phyloP scores from a whole-genome alignment of 2,329 filamentous ascomycete genomes.

The Colletotrichum cuscutae region DNA sequence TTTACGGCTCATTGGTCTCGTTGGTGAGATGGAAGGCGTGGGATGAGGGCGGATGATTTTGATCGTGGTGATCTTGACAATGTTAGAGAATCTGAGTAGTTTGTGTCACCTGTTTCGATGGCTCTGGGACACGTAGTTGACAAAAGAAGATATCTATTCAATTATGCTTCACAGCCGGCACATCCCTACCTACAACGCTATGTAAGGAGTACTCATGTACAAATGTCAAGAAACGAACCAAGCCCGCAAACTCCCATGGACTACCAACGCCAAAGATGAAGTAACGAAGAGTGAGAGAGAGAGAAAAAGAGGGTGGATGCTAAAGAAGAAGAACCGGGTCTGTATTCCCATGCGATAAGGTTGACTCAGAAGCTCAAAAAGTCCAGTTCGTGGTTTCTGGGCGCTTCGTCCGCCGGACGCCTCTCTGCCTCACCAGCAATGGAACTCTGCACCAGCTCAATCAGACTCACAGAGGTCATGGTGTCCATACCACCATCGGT shows the following conservation, averaged over 20 bases:
- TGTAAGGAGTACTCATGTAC: no score
- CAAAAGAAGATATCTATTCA: neutral
- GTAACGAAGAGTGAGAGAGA: neutral
- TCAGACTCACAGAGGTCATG: constrained; percentile 45
- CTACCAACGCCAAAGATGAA: no score
- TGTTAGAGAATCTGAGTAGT: neutral
- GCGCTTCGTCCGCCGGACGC: constrained; percentile 23
- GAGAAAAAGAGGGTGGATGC: neutral
- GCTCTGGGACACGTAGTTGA: neutral
- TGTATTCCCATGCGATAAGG: neutral
- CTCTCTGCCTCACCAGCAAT: constrained; percentile 38
- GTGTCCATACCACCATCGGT: constrained; percentile 31
- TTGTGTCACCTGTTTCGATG: no score
- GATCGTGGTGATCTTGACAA: neutral
- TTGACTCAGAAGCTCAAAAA: constrained; percentile 48
- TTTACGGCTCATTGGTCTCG: constrained; percentile 44
- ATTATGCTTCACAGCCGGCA: no score
- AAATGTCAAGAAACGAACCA: no score
- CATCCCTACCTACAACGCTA: no score
- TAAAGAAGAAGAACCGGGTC: neutral
- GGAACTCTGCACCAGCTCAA: constrained; percentile 44
- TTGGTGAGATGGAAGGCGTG: neutral
- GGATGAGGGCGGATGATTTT: neutral
- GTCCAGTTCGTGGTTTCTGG: constrained; percentile 50
- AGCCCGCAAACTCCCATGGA: no score